A percentile compares a stretch with the other conserved stretches of the same genome.
Evolutionary conservation across 106 monocot genomes (phyloP).

Genomic region (Gastrodia elata): DNA sequence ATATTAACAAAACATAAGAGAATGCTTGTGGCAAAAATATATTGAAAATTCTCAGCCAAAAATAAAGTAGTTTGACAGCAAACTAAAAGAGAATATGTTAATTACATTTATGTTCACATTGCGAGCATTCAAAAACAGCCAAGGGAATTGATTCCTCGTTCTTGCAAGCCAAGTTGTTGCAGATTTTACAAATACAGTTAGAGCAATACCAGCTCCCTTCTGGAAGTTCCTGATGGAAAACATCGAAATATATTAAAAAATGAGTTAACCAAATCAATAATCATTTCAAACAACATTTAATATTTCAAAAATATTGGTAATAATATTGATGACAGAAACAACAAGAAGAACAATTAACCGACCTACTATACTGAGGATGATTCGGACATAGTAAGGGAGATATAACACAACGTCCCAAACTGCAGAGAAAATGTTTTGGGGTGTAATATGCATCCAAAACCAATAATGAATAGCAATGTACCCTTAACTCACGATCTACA

Average conservation of each 20-base stretch:
- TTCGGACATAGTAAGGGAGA: background rate
- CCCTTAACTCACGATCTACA: background rate
- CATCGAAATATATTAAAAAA: background rate
- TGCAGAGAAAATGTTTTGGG: background rate
- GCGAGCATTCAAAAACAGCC: constrained; percentile 52
- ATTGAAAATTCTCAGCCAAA: background rate
- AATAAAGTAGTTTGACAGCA: constrained; percentile 3
- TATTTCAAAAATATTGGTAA: background rate
- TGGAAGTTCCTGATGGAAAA: constrained; percentile 56
- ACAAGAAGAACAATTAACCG: background rate
- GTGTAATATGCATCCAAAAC: background rate
- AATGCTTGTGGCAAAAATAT: background rate
- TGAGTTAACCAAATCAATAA: background rate
- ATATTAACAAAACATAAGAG: background rate
- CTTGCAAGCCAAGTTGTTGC: constrained; percentile 28
- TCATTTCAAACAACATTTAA: background rate
- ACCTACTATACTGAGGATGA: background rate
- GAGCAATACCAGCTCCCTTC: constrained; percentile 92
- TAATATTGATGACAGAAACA: background rate
- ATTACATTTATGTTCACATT: constrained; percentile 82
- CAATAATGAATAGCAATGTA: background rate
- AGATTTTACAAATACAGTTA: constrained; percentile 63
- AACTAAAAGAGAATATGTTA: background rate
- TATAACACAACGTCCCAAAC: background rate
- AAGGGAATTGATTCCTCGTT: constrained; percentile 31